Base-by-base conservation (phyloP, 2,329 filamentous ascomycete species). In the Xylariomycetidae sp. region DNA sequence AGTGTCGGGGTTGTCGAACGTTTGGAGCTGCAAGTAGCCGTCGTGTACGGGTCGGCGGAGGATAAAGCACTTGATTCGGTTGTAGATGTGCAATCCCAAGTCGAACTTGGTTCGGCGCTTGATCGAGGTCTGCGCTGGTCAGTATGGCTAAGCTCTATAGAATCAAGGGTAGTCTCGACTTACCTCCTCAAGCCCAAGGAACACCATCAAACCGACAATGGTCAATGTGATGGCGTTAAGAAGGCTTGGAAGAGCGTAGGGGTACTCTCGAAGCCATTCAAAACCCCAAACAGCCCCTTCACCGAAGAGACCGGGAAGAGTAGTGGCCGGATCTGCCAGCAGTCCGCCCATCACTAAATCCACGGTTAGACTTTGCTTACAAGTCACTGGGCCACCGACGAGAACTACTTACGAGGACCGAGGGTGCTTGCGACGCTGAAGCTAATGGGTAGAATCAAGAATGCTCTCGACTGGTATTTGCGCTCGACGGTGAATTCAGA, bases 171-270 rank as follows among this genome's bases (percentile, higher is more conserved):
- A 17, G 8, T n/a, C 8, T 5, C 6, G 7, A 12, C 56, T 35
- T 53, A 72, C 70, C 60, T 85, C 82, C 53, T 86, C 79, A 2
- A 86, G 64, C 10, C 76, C 79, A 16, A 85, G 63, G 35, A 82
- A 63, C 3, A 82, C 68, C 2, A 68, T 60, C 4, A 71, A 31
- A 0, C 73, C 67, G 1, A 77, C 74, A 2, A 63, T 49, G 3
- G 74, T 54, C 9, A 86, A 67, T 36, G 82, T 77, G 0, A 69
- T 40, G 2, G 75, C 76, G 47, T 77, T 84, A 31, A 84, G 61
- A 1, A 86, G 56, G 47, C 82, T 85, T 0, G 82, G 82, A 24
- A 86, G 59, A 1, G 79, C 79, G 57, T 81, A 86, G 0, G 82
- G 82, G 57, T 76, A 85, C 31, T 61, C 58, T 14, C 60, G 64